Evolutionary conservation across 768 basidiomycete genomes (phyloP).

Genomic region (Leccinum fibrillosum): DNA sequence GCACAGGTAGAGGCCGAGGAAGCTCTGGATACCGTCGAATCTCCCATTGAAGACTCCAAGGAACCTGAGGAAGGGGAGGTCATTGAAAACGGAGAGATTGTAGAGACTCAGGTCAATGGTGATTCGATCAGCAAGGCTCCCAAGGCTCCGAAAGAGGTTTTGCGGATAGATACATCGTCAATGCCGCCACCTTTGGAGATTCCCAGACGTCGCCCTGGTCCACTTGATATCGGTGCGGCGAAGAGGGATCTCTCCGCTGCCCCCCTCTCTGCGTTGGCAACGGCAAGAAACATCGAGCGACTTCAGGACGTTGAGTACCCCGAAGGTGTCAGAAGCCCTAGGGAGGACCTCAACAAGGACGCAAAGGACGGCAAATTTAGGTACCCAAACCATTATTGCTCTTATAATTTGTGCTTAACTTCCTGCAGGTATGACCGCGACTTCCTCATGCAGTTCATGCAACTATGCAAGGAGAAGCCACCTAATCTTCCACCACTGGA

Average conservation of each 20-base stretch:
- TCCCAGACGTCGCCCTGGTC: slow-evolving; percentile 57
- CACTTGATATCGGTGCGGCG: slow-evolving; percentile 63
- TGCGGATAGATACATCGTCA: slow-evolving; percentile 64
- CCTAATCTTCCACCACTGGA: slow-evolving; percentile 86
- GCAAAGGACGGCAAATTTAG: slow-evolving; percentile 88
- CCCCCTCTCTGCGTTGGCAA: slow-evolving; percentile 61
- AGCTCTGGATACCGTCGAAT: slow-evolving; percentile 30
- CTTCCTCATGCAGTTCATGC: slow-evolving; percentile 97
- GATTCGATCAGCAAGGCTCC: slow-evolving; percentile 40
- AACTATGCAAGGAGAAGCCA: slow-evolving; percentile 92
- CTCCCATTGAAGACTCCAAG: slow-evolving; percentile 44
- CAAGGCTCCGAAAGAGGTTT: slow-evolving; percentile 42
- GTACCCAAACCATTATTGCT: slow-evolving; percentile 34
- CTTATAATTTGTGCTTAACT: slow-evolving; percentile 5
- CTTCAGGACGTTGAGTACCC: slow-evolving; percentile 78
- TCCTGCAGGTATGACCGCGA: slow-evolving; percentile 87
- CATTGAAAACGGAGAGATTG: slow-evolving; percentile 30
- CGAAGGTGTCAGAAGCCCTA: slow-evolving; percentile 77
- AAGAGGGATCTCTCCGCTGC: slow-evolving; percentile 36
- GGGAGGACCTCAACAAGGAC: slow-evolving; percentile 77
- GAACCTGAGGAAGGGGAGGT: slow-evolving; percentile 41
- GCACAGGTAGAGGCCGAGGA: slow-evolving; percentile 36
- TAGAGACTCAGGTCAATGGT: slow-evolving; percentile 29
- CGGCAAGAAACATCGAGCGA: slow-evolving; percentile 84
- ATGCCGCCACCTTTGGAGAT: slow-evolving; percentile 40